phyloP scores from a whole-genome alignment of 176 grass and related monocot species.

The Panicum miliaceum region DNA sequence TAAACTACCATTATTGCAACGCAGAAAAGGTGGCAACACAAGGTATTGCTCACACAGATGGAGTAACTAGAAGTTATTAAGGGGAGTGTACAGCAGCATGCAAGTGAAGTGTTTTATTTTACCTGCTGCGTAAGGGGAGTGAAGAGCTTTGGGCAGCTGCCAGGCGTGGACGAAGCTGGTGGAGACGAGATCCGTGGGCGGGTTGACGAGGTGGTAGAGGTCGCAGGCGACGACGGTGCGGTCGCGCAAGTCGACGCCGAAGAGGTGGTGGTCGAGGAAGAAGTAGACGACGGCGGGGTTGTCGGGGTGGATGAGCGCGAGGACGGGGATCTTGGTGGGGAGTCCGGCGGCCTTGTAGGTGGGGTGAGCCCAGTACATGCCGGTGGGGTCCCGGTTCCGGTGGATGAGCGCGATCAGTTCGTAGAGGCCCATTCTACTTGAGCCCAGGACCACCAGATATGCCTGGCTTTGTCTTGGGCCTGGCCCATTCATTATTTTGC shows the following conservation, averaged over 20 bases:
- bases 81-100: not conserved
- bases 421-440: no score
- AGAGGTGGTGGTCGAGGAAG: not conserved
- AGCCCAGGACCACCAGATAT: no score
- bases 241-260: not conserved
- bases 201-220: not conserved
- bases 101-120: not conserved
- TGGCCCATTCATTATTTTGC: no score
- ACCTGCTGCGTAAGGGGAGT: not conserved
- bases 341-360: not conserved
- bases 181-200: not conserved
- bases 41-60: no score
- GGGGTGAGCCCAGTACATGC: not conserved
- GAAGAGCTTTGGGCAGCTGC: not conserved
- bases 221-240: not conserved
- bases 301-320: constrained; percentile 9
- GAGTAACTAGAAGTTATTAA: no score
- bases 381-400: not conserved
- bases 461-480: no score
- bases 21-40: no score
- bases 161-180: not conserved
- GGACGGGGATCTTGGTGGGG: not conserved
- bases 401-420: no score
- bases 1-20: no score
- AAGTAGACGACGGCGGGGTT: not conserved